These are phyloP conservation scores for Diaporthe citrichinensis DNA, from an alignment of 2,329 filamentous ascomycete genomes.

Conservation along the genomic window DNA sequence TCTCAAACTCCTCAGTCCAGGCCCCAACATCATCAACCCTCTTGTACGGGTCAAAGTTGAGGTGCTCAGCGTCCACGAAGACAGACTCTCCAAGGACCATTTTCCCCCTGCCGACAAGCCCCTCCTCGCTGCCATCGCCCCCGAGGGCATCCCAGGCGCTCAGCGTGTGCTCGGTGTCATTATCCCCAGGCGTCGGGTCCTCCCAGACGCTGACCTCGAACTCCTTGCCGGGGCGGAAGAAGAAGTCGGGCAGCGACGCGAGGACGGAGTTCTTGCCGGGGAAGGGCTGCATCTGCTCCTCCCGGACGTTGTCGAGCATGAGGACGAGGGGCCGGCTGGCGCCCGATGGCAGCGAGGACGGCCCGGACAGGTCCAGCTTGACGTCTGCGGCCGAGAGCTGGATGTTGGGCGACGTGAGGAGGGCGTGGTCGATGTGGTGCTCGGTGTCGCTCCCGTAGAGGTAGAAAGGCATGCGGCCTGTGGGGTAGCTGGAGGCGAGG, in stretches of 20 bases:
- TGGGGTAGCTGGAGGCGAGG: conserved; percentile 53
- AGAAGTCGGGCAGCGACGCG: conserved; percentile 46
- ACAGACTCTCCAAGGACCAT: conserved; percentile 48
- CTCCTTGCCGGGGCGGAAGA: conserved; percentile 49
- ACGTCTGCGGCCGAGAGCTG: conserved; percentile 29
- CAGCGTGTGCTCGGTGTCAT: background rate
- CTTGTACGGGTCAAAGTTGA: conserved; percentile 52
- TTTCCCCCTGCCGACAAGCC: conserved; percentile 43
- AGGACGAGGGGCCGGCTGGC: conserved; percentile 46
- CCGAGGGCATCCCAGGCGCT: conserved; percentile 31
- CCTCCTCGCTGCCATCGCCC: conserved; percentile 42
- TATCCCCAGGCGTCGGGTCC: conserved; percentile 42
- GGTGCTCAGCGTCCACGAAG: conserved; percentile 51
- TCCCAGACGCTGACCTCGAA: conserved; percentile 51
- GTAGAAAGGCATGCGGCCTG: conserved; percentile 58
- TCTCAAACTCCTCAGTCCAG: conserved; percentile 50
- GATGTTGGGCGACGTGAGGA: conserved; percentile 58
- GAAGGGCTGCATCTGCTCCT: conserved; percentile 57
- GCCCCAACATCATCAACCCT: conserved; percentile 48
- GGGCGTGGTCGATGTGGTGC: conserved; percentile 59
- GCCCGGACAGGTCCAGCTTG: background rate
- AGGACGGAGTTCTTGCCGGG: conserved; percentile 45
- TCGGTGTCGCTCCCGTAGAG: conserved; percentile 56
- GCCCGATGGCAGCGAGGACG: conserved; percentile 46
- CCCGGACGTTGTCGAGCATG: conserved; percentile 47